Evolutionary conservation across 306 rosid species (phyloP), one percentile per base, ranked within the genome.

Genomic region (Vigna nakashimae): DNA sequence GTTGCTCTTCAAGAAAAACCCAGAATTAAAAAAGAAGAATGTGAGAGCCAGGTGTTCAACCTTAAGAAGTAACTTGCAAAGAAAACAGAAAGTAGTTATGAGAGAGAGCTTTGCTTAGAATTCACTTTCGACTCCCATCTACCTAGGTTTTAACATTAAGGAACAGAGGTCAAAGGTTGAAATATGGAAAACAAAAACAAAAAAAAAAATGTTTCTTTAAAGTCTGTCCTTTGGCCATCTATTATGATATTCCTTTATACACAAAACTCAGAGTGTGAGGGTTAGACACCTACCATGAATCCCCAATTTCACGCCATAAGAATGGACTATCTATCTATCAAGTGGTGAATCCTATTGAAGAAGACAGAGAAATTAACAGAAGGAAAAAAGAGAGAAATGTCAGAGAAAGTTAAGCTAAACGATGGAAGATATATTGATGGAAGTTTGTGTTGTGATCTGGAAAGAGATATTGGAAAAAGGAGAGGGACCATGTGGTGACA

Each of bases 251-350:
- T 78, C 52, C 88, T 85, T 88, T 69, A 85, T 83, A 65, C 83
- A 58, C 82, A 84, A 87, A 80, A 76, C 79, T 66, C 43, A 9
- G 84, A 67, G 83, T 55, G 28, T 14, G 43, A 65, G n/a, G 22
- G 7, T 80, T 65, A n/a, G 7, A 2, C 60, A 84, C 89, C 92
- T 49, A 85, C 83, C 87, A 52, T 17, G 77, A 77, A 58, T 60
- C 81, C 85, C 78, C 84, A 83, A 79, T 69, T 80, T 90, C 76
- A 90, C 89, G 92, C 91, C 85, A 90, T 34, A 16, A 81, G 73
- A 18, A 69, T 74, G 76, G 80, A 62, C 63, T 69, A 46, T 30
- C 51, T 38, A 59, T 30, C 48, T 51, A 18, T 24, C 17, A 75
- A 48, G 48, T 18, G 6, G 4, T 20, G 18, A 66, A 43, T 42